Evolutionary conservation across 2,329 filamentous ascomycete species (phyloP), one percentile per base, ranked within the genome.

Genomic region (Fusarium equiseti): DNA sequence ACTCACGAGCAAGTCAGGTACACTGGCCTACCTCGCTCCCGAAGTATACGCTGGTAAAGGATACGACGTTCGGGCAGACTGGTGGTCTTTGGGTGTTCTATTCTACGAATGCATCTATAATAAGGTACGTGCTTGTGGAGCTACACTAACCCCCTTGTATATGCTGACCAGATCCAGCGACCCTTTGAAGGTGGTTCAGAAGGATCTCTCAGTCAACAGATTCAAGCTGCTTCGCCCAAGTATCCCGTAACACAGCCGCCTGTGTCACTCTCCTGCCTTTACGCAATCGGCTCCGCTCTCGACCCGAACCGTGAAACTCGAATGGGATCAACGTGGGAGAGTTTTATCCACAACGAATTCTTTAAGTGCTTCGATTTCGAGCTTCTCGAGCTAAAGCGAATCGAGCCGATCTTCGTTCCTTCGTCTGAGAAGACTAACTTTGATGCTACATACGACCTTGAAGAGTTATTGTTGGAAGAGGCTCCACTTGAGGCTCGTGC

Each of bases 91-190:
- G 24, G 96, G 96, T 51, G 96, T 99, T 48, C 88, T 97, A n/a
- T 98, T 98, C 80, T 99, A 98, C 81, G 96, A 99, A 81, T 98
- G 96, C 86, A 98, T 99, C 72, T 99, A 98, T 84, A 97, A 97
- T 83, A 98, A 97, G 91, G 94, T 94, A 82, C 55, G 86, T 78
- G 75, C 84, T 75, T 53, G 32, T 45, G 29, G 16, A 51, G 49
- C 11, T 29, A 27, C 15, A 20, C 24, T n/a, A 12, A n/a, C 24
- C 31, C n/a, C 18, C 45, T 27, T 22, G 11, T 44, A 20, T 35
- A 43, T 55, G 40, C 71, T 75, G 54, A 72, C 70, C 42, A 27
- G 13, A 26, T 52, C 38, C 42, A 97, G 93, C 89, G 96, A 75
- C 96, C 96, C 24, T 99, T 98, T 72, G 94, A 98, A 77, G 95